These are phyloP conservation scores for Aegilops bicornis DNA, from an alignment of 176 grass and related monocot species.

Conservation along the genomic window DNA sequence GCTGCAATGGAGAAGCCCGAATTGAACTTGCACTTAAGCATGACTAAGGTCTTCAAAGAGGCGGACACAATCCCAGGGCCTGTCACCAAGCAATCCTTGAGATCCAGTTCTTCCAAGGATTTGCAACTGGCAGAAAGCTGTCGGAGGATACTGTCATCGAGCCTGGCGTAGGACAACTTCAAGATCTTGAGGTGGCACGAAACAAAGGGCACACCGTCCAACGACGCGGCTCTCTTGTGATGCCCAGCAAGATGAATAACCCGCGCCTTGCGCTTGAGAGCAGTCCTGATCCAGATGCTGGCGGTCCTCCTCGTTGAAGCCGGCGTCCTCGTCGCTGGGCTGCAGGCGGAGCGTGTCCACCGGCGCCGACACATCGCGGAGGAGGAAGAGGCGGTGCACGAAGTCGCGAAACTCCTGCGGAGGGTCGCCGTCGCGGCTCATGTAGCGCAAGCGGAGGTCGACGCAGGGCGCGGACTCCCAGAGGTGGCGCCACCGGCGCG, in stretches of 20 bases:
- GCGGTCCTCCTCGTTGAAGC: neutral
- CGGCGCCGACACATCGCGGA: neutral
- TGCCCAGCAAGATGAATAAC: constrained; percentile 26
- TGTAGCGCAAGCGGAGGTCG: neutral
- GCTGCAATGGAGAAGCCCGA: neutral
- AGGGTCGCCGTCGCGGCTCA: neutral
- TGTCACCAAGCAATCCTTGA: neutral
- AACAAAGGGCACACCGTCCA: neutral
- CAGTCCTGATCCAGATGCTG: constrained; percentile 6
- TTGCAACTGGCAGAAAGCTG: constrained; percentile 14
- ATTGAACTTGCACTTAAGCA: constrained; percentile 8
- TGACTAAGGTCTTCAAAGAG: constrained; percentile 13
- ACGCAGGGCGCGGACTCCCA: constrained; percentile 18
- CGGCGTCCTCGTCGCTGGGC: neutral
- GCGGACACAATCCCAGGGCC: neutral
- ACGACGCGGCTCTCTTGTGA: neutral
- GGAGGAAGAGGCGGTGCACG: constrained; percentile 1
- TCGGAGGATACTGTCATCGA: neutral
- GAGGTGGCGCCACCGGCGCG: constrained; percentile 29
- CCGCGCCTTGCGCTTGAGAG: neutral
- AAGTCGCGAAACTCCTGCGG: neutral
- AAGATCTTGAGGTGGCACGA: constrained; percentile 26
- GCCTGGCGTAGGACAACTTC: neutral
- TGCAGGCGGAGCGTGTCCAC: constrained; percentile 24
- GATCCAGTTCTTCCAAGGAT: constrained; percentile 26